Evolutionary conservation across 441 rosid species (phyloP).

Genomic region (Dalechampia spathulata): DNA sequence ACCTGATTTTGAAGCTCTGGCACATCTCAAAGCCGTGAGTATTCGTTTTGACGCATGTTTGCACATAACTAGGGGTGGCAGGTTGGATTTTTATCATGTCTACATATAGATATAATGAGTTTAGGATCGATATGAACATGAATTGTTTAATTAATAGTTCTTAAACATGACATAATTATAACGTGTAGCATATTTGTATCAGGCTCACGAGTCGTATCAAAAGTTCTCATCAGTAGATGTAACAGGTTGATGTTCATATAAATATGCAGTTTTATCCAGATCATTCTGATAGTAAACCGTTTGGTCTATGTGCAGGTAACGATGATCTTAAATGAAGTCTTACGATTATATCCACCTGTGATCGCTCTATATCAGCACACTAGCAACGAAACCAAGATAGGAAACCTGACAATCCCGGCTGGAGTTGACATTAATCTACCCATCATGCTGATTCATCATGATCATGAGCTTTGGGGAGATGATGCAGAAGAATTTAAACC

Average conservation of each 20-base stretch:
- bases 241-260: too few species aligned
- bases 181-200: too few species aligned
- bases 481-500: conserved; percentile 43
- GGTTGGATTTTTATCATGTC: too few species aligned
- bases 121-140: too few species aligned
- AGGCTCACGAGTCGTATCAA: too few species aligned
- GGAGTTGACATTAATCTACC: conserved; percentile 36
- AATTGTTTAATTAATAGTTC: too few species aligned
- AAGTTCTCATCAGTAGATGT: too few species aligned
- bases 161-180: too few species aligned
- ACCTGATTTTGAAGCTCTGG: conserved; percentile 28
- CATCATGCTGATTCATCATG: conserved; percentile 37
- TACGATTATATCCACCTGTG: conserved; percentile 44
- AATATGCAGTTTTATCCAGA: too few species aligned
- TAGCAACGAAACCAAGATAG: conserved; percentile 26
- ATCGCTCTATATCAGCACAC: conserved; percentile 25
- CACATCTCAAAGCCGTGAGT: conserved; percentile 36
- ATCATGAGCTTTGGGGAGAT: conserved; percentile 38
- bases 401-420: conserved; percentile 30
- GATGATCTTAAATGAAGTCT: conserved; percentile 38
- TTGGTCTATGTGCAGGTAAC: conserved; percentile 45
- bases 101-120: too few species aligned
- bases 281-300: too few species aligned
- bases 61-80: too few species aligned
- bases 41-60: not conserved